Percentiles rank a stretch among this genome's conserved stretches.
Evolutionary conservation across 1,284 basidiomycete genomes (phyloP).

Genomic region (Phylloboletellus chloephorus): DNA sequence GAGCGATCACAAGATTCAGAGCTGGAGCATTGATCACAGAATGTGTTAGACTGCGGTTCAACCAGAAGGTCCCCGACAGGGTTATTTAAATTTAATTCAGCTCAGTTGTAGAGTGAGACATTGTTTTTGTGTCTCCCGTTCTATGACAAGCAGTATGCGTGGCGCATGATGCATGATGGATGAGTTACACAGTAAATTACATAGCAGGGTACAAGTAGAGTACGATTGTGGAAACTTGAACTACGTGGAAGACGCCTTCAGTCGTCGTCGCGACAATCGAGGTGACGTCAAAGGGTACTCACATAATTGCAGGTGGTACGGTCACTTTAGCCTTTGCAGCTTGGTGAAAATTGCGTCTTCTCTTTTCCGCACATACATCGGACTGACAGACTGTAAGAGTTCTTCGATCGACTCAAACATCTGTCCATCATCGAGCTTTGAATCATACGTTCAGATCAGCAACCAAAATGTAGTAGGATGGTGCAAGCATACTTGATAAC

Average conservation of each 20-base stretch:
- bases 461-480: background rate
- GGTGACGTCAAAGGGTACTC: constrained; percentile 3
- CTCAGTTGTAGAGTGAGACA: background rate
- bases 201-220: constrained; percentile 9
- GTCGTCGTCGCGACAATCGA: background rate
- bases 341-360: constrained; percentile 45
- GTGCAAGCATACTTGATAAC: constrained; percentile 43
- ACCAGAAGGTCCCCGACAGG: constrained; percentile 15
- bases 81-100: constrained; percentile 1
- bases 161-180: constrained; percentile 5
- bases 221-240: background rate
- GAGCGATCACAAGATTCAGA: constrained; percentile 46
- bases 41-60: constrained; percentile 47
- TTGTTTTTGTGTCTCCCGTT: background rate
- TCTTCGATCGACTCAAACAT: constrained; percentile 54
- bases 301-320: constrained; percentile 4
- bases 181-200: constrained; percentile 19
- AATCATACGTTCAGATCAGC: constrained; percentile 8
- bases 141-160: background rate
- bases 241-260: constrained; percentile 7
- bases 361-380: constrained; percentile 42
- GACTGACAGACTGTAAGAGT: constrained; percentile 49
- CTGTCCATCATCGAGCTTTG: constrained; percentile 20
- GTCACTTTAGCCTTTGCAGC: constrained; percentile 40
- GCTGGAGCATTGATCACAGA: constrained; percentile 44